Conservation (phyloP, 208 protist genomes). For the Acanthamoeba royreba region DNA sequence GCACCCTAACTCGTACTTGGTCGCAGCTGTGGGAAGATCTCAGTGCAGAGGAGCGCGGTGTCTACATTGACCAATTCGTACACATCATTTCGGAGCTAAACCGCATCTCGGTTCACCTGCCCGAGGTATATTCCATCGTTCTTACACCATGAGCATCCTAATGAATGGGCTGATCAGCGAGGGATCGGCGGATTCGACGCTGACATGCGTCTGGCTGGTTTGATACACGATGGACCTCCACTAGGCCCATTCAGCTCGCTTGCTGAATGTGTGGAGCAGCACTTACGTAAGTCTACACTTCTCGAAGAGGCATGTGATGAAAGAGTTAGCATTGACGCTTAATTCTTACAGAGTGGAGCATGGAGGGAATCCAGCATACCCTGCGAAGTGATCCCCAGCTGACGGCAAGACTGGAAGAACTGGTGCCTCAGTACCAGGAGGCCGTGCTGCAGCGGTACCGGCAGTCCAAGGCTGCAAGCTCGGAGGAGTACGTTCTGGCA, state of each 20-base stretch:
- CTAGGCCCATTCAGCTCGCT: background rate
- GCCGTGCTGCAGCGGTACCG: background rate
- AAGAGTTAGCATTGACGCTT: background rate
- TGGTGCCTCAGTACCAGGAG: background rate
- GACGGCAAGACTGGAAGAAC: background rate
- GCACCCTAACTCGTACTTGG: background rate
- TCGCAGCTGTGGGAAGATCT: background rate
- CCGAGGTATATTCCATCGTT: background rate
- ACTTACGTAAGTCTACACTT: background rate
- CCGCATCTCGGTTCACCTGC: background rate
- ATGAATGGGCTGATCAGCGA: background rate
- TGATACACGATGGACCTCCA: background rate
- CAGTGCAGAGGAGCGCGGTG: background rate
- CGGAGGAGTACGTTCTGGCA: background rate
- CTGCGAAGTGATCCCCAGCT: background rate
- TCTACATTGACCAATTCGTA: background rate
- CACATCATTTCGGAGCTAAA: background rate
- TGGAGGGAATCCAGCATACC: background rate
- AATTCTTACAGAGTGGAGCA: background rate
- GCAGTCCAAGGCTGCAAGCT: background rate
- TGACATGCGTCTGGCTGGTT: background rate
- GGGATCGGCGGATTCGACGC: background rate
- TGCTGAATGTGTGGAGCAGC: background rate
- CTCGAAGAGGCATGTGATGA: background rate
- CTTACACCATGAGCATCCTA: background rate